Conservation (phyloP, 345 rosid genomes). For the Salix purpurea region DNA sequence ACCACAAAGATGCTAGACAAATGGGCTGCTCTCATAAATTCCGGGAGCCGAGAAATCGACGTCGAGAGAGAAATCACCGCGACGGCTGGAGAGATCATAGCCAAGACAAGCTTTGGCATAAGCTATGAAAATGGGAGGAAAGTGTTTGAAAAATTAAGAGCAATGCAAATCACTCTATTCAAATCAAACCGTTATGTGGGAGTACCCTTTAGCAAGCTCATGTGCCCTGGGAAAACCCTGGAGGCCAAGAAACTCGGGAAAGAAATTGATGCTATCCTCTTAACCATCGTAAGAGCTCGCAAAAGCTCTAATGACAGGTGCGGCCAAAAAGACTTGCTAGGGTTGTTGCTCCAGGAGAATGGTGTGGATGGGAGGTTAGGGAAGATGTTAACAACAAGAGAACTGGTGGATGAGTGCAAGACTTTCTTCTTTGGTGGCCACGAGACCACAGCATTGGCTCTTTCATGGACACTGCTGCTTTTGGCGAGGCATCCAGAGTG, state of each 20-base stretch:
- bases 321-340: conserved; percentile 48
- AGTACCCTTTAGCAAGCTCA: conserved; percentile 59
- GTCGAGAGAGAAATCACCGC: conserved; percentile 62
- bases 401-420: conserved; percentile 86
- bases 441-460: conserved; percentile 83
- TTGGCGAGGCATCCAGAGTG: conserved; percentile 71
- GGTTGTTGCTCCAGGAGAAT: conserved; percentile 44
- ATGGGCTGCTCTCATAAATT: conserved; percentile 47
- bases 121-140: conserved; percentile 45
- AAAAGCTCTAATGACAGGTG: conserved; percentile 16
- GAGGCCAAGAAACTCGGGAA: conserved; percentile 56
- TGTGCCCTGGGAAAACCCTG: conserved; percentile 46
- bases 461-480: conserved; percentile 83
- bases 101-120: conserved; percentile 83
- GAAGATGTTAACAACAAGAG: conserved; percentile 48
- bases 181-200: conserved; percentile 78
- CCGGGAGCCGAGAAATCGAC: conserved; percentile 53
- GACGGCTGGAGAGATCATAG: conserved; percentile 81
- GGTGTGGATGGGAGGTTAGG: conserved; percentile 28
- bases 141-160: conserved; percentile 62
- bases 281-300: conserved; percentile 50
- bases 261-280: conserved; percentile 66
- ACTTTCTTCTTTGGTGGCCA: conserved; percentile 96
- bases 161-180: conserved; percentile 68
- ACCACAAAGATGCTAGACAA: conserved; percentile 60